Conservation (phyloP, 73 alveolate genomes). For the Paramecium bursaria region DNA sequence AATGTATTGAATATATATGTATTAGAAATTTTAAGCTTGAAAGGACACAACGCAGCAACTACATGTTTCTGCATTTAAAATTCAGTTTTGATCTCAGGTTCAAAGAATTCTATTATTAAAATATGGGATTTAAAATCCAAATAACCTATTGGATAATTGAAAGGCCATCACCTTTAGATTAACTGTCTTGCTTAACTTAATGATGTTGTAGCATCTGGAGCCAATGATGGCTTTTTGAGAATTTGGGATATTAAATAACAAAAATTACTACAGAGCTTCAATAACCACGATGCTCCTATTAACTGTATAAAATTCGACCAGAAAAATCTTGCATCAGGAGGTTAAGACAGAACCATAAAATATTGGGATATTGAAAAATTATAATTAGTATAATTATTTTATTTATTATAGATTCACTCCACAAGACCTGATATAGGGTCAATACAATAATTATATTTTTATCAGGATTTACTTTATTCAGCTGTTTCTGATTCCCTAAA, state of each 20-base stretch:
- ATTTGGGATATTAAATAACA: conserved; percentile 58
- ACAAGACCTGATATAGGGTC: conserved; percentile 54
- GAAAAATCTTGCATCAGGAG: conserved; percentile 64
- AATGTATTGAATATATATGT: no score
- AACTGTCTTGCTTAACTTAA: no score
- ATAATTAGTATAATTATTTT: conserved; percentile 1
- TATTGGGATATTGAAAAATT: conserved; percentile 68
- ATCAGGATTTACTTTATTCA: conserved; percentile 28
- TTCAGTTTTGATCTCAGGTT: no score
- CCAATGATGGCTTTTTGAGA: conserved; percentile 62
- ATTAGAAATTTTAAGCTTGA: no score
- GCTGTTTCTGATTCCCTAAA: conserved; percentile 65
- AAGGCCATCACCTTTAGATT: no score
- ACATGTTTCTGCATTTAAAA: no score
- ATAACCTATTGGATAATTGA: no score
- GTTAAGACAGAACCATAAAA: conserved; percentile 67
- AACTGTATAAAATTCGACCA: conserved; percentile 60
- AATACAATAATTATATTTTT: conserved; percentile 18
- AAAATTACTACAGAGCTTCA: conserved; percentile 43
- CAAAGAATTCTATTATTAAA: no score
- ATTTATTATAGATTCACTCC: conserved; percentile 33
- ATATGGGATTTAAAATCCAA: no score
- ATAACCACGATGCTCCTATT: conserved; percentile 61
- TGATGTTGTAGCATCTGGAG: conserved; percentile 70
- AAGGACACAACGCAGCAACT: no score